A percentile compares a stretch with the other conserved stretches of the same genome.
Conservation (phyloP, 768 basidiomycete genomes). For the Boletus eberwhitei region DNA sequence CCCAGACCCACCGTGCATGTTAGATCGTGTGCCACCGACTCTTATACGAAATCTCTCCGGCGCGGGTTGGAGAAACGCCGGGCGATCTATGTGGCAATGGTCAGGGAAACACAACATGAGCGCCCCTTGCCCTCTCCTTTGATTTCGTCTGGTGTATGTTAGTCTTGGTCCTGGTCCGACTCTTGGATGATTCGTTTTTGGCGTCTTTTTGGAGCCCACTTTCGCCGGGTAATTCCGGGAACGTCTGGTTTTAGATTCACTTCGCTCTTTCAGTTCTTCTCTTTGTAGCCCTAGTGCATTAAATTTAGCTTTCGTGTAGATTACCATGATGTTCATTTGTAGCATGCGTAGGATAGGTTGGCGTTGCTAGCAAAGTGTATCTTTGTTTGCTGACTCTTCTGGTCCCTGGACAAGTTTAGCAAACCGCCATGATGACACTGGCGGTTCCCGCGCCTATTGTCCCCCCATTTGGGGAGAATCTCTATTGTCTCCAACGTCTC, state of each 20-base stretch:
- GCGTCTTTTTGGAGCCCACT: too few species aligned
- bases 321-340: constrained; percentile 1
- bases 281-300: constrained; percentile 22
- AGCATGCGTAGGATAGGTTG: constrained; percentile 9
- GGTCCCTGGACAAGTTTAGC: not conserved
- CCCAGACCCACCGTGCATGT: constrained; percentile 1
- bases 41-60: not conserved
- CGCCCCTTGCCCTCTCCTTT: not conserved
- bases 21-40: not conserved
- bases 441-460: not conserved
- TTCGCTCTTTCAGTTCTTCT: not conserved
- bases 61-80: constrained; percentile 12
- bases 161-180: too few species aligned
- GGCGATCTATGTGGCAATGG: constrained; percentile 43
- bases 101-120: constrained; percentile 34
- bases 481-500: constrained; percentile 6
- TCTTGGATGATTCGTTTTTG: too few species aligned
- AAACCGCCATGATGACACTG: not conserved
- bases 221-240: not conserved
- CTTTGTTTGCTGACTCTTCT: not conserved
- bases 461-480: not conserved
- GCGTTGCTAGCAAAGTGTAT: not conserved
- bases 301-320: constrained; percentile 1
- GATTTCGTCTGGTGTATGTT: not conserved
- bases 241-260: not conserved